phyloP scores from a whole-genome alignment of 2,329 filamentous ascomycete species.

The Coleophoma eucalyptorum region DNA sequence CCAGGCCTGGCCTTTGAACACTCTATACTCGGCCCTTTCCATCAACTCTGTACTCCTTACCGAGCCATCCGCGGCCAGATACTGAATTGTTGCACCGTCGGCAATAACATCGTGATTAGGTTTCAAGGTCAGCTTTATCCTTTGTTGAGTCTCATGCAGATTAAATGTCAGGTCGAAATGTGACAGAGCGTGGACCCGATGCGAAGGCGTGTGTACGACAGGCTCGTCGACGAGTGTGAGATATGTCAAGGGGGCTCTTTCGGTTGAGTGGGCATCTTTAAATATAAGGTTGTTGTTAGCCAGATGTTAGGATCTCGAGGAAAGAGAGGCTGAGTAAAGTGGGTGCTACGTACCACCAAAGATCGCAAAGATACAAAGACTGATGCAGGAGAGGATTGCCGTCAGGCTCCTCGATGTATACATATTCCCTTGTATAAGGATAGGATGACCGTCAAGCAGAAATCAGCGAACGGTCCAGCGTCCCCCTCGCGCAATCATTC shows the following conservation, averaged over 20 bases:
- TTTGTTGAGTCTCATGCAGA: constrained; percentile 61
- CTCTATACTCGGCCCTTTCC: constrained; percentile 68
- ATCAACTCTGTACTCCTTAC: constrained; percentile 65
- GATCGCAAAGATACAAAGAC: constrained; percentile 11
- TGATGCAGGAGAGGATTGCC: constrained; percentile 16
- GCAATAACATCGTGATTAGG: constrained; percentile 89
- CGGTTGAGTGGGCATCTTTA: constrained; percentile 57
- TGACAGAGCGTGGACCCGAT: constrained; percentile 75
- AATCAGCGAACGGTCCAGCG: not conserved
- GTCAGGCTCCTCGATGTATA: constrained; percentile 20
- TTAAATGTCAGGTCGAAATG: constrained; percentile 82
- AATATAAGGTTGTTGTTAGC: constrained; percentile 3
- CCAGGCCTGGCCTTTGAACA: constrained; percentile 80
- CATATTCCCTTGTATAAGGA: constrained; percentile 10
- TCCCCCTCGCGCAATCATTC: not conserved
- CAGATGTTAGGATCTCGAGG: not conserved
- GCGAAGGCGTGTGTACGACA: constrained; percentile 72
- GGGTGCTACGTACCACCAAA: too few species aligned
- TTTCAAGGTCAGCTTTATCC: constrained; percentile 75
- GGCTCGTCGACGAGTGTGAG: constrained; percentile 71
- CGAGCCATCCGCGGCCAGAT: constrained; percentile 68
- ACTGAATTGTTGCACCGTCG: constrained; percentile 69
- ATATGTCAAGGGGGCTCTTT: constrained; percentile 73
- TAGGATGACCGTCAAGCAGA: not conserved
- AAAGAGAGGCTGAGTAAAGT: too few species aligned